phyloP scores from a whole-genome alignment of 768 basidiomycete genomes.

The Candolleomyces aberdarensis region DNA sequence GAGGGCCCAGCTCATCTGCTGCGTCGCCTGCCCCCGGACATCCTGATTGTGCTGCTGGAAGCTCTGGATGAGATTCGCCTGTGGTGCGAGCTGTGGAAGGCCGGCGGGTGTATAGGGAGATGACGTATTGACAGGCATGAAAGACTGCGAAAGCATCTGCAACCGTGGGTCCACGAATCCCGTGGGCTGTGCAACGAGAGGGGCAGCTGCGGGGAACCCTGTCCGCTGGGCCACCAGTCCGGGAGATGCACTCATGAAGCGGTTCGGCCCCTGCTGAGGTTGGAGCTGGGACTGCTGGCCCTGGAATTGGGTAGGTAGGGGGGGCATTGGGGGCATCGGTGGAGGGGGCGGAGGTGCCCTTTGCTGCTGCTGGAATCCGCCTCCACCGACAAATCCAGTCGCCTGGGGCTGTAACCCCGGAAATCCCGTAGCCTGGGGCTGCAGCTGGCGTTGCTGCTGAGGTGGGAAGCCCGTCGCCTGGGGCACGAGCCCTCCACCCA shows the following conservation, averaged over 20 bases:
- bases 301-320: slow-evolving; percentile 61
- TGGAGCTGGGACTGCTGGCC: slow-evolving; percentile 36
- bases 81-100: slow-evolving; percentile 63
- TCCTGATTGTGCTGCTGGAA: slow-evolving; percentile 86
- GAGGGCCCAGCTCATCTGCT: slow-evolving; percentile 82
- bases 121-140: slow-evolving; percentile 77
- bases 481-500: slow-evolving; percentile 44
- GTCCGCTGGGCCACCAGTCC: slow-evolving; percentile 50
- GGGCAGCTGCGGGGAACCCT: slow-evolving; percentile 24
- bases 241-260: slow-evolving; percentile 58
- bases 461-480: slow-evolving; percentile 62
- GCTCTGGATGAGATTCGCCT: slow-evolving; percentile 74
- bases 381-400: slow-evolving; percentile 45
- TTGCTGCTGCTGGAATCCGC: slow-evolving; percentile 39
- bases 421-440: slow-evolving; percentile 56
- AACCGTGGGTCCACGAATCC: slow-evolving; percentile 82
- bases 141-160: slow-evolving; percentile 86
- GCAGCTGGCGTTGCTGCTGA: slow-evolving; percentile 32
- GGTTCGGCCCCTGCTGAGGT: slow-evolving; percentile 31
- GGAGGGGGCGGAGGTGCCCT: slow-evolving; percentile 14
- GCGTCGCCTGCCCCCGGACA: slow-evolving; percentile 59
- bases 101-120: slow-evolving; percentile 58
- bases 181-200: slow-evolving; percentile 70
- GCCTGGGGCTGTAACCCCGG: slow-evolving; percentile 37
- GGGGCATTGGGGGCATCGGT: slow-evolving; percentile 60